Base-by-base conservation (phyloP, 2,329 filamentous ascomycete species). In the Rutstroemia sp. region DNA sequence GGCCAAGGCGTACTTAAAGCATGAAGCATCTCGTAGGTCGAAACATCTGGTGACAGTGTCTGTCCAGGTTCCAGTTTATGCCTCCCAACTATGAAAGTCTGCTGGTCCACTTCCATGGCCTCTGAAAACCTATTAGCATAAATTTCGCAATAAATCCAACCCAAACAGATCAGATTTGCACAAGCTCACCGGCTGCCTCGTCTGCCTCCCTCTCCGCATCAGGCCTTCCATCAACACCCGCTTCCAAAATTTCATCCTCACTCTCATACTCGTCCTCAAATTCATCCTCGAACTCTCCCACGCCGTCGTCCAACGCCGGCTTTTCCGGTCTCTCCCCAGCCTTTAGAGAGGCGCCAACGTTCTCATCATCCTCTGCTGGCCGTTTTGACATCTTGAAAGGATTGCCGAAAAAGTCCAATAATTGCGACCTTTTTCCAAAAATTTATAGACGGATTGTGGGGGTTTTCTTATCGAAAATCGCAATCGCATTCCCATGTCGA, bases 11-110 rank as follows among this genome's bases (percentile, higher is more conserved):
- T 92, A 72, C 88, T 94, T 62, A 99, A 81, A 60, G 85, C 90
- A 77, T 99, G 94, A 58, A 99, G 83, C 91, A 99, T 95, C 71
- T 96, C 88, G 76, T 99, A 99, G 5, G 92, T 92, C n/a, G 88
- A 90, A 58, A 89, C 79, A 73, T 99, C 94, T 14, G 94, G 92
- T 3, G 91, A 85, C 56, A 99, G 81, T 5, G 90, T 92, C 77
- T 97, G 91, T 66, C 91, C 92, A 12, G 90, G 86, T 62, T 90
- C 90, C 61, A 97, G 81, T 75, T 94, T 92, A 72, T 91, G 90
- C 67, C 94, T 84, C 62, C 94, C 94, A 63, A 95, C 91, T 67
- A 99, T 96, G 73, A 97, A 99, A 42, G 91, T 95, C 71, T 88
- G 86, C 69, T 92, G 88, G 73, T 97, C 92, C 52, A 96, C 83